phyloP scores from a whole-genome alignment of 1,284 basidiomycete species.

The Mycena sp. region DNA sequence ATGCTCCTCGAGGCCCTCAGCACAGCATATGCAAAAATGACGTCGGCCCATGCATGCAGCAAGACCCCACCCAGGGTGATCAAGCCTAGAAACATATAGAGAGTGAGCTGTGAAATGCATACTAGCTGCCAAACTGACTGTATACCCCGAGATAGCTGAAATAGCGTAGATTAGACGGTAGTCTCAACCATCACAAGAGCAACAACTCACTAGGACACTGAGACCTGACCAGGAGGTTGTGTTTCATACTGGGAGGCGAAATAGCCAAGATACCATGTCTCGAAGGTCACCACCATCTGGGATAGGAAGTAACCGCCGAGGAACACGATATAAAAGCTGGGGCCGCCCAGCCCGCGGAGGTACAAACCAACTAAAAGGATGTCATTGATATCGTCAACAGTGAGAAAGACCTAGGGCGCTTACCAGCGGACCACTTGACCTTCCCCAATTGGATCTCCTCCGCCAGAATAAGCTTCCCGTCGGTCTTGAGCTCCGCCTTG shows the following conservation, averaged over 20 bases:
- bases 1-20: constrained; percentile 31
- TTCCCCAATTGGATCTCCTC: constrained; percentile 70
- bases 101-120: too few relatives aligned
- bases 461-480: constrained; percentile 73
- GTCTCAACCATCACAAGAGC: neutral
- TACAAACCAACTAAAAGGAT: constrained; percentile 35
- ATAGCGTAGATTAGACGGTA: neutral
- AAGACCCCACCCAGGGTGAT: neutral
- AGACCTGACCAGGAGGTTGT: constrained; percentile 21
- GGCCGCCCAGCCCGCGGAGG: neutral
- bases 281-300: constrained; percentile 35
- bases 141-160: neutral
- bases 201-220: constrained; percentile 38
- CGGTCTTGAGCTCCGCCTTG: constrained; percentile 42
- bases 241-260: constrained; percentile 11
- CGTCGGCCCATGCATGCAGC: neutral
- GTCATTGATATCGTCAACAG: constrained; percentile 34
- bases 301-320: constrained; percentile 1
- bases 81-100: neutral
- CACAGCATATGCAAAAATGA: constrained; percentile 23
- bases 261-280: constrained; percentile 56
- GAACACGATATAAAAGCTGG: constrained; percentile 4
- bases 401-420: neutral
- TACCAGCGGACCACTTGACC: constrained; percentile 49
- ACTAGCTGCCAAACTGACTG: neutral